Conservation (phyloP, 2,329 filamentous ascomycete genomes). For the Trichoderma sp. region DNA sequence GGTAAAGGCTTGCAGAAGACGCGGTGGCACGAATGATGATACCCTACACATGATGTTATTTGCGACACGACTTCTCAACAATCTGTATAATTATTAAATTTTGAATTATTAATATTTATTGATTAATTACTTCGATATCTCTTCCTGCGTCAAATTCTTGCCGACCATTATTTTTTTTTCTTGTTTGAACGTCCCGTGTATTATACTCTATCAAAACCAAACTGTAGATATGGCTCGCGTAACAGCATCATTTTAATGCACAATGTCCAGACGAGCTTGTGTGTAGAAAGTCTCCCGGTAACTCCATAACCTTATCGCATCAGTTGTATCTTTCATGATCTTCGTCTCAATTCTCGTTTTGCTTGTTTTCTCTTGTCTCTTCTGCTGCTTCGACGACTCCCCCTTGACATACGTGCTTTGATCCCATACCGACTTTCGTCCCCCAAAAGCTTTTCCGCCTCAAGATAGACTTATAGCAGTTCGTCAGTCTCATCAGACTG, state of each 20-base stretch:
- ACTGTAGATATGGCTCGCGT: conserved; percentile 23
- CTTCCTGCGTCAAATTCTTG: conserved; percentile 21
- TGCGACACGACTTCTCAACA: conserved; percentile 1
- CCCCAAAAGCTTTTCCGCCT: neutral
- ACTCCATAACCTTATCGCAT: neutral
- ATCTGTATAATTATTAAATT: neutral
- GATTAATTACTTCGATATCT: conserved; percentile 23
- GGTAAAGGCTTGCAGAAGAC: neutral
- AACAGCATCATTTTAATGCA: conserved; percentile 27
- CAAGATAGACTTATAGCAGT: conserved; percentile 37
- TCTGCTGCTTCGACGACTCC: neutral
- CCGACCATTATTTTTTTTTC: neutral
- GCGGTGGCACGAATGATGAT: conserved; percentile 7
- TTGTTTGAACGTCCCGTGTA: conserved; percentile 18
- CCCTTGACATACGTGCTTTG: neutral
- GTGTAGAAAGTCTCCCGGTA: conserved; percentile 8
- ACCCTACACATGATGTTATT: neutral
- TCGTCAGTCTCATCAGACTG: conserved; percentile 42
- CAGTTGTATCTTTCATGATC: neutral
- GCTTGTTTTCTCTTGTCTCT: neutral
- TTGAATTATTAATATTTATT: conserved; percentile 23
- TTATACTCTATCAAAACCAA: conserved; percentile 28
- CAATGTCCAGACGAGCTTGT: conserved; percentile 11
- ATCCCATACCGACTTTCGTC: neutral
- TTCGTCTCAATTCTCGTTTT: neutral